These are phyloP conservation scores for Arthrobotrys sphaeroides DNA, from an alignment of 2,329 filamentous ascomycete species.

Conservation along the genomic window DNA sequence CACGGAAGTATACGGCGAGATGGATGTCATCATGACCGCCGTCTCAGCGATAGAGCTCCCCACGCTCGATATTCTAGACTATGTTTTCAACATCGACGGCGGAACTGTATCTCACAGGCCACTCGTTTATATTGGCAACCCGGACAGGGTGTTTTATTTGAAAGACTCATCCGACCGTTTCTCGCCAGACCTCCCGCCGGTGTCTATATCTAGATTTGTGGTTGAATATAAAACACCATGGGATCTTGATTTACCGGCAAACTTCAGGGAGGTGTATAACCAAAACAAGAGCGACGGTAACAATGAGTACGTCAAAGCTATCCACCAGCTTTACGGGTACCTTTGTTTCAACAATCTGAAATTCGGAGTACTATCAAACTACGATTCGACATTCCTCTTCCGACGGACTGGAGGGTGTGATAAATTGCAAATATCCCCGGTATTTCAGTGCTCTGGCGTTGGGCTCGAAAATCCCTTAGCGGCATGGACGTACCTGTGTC, in stretches of 20 bases:
- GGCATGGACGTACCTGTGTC: background rate
- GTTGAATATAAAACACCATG: conserved; percentile 10
- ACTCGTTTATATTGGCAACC: background rate
- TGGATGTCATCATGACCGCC: too few species aligned
- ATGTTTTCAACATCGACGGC: background rate
- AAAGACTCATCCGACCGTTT: background rate
- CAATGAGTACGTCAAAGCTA: background rate
- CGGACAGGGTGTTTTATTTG: background rate
- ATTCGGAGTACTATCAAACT: background rate
- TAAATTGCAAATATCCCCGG: background rate
- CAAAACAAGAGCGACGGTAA: background rate
- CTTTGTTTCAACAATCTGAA: conserved; percentile 5
- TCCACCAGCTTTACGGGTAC: conserved; percentile 1
- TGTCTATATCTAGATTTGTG: background rate
- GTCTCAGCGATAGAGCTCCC: too few species aligned
- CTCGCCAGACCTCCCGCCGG: too few species aligned
- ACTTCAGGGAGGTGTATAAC: background rate
- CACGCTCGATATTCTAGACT: background rate
- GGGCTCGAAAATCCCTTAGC: background rate
- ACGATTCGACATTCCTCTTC: background rate
- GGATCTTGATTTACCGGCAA: background rate
- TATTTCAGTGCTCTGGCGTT: background rate
- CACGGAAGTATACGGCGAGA: too few species aligned
- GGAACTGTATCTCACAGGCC: background rate
- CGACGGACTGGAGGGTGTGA: background rate